A percentile compares a stretch with the other conserved stretches of the same genome.
These are phyloP conservation scores for Populus hybrid DNA, from an alignment of 441 rosid genomes.

Conservation along the genomic window DNA sequence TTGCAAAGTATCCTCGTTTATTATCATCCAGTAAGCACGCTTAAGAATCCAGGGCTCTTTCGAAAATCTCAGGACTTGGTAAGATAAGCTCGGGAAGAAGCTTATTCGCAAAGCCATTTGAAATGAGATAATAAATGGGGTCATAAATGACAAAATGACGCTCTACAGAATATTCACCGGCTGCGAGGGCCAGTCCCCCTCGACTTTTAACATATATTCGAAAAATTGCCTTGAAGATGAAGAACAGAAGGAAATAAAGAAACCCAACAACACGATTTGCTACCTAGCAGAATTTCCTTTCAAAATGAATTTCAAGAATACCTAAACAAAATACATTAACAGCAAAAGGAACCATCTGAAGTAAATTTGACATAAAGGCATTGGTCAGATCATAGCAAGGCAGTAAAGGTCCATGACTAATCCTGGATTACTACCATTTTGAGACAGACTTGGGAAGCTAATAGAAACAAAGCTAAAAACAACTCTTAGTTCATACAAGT, in stretches of 20 bases:
- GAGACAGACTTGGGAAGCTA: background rate
- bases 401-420: background rate
- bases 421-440: background rate
- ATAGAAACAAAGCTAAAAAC: background rate
- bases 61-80: background rate
- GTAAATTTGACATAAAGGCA: background rate
- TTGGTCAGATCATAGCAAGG: background rate
- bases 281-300: background rate
- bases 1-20: background rate
- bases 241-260: background rate
- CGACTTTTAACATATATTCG: background rate
- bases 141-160: background rate
- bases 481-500: background rate
- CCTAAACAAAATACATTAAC: too few relatives aligned
- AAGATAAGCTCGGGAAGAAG: conserved; percentile 1
- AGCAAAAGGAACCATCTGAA: background rate
- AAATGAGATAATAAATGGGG: background rate
- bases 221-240: background rate
- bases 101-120: conserved; percentile 1
- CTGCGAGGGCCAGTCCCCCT: background rate
- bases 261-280: background rate
- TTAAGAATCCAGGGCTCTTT: background rate
- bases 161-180: background rate
- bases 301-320: background rate
- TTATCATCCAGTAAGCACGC: conserved; percentile 6